Percentiles rank a stretch among this genome's conserved stretches.
phyloP scores from a whole-genome alignment of 2,329 filamentous ascomycete species.

The Fusarium incarnatum region DNA sequence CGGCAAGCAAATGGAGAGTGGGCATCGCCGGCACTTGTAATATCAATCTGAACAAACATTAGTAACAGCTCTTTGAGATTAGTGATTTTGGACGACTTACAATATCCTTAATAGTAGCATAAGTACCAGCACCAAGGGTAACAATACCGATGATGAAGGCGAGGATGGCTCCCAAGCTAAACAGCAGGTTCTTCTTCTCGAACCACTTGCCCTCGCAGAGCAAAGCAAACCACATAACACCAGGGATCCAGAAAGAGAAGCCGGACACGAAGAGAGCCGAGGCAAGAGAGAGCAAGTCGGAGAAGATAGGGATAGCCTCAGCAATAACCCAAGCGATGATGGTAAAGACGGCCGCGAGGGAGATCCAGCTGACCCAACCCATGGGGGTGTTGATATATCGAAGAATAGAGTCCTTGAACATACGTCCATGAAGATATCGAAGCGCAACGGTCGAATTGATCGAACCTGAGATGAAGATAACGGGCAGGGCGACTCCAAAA shows the following conservation, averaged over 20 bases:
- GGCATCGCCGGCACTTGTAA: conserved; percentile 31
- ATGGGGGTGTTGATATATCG: conserved; percentile 35
- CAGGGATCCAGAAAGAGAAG: conserved; percentile 37
- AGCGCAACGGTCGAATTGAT: conserved; percentile 38
- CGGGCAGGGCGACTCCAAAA: conserved; percentile 74
- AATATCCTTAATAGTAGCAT: conserved; percentile 40
- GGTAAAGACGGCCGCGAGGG: conserved; percentile 28
- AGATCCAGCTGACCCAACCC: conserved; percentile 39
- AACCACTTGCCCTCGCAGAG: conserved; percentile 38
- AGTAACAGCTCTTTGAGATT: not conserved
- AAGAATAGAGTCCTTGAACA: conserved; percentile 36
- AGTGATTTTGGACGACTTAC: not conserved
- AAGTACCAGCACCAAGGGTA: conserved; percentile 37
- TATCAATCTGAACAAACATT: conserved; percentile 17
- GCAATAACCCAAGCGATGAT: conserved; percentile 38
- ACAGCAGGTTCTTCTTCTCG: conserved; percentile 31
- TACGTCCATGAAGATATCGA: conserved; percentile 37
- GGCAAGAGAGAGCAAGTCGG: conserved; percentile 32
- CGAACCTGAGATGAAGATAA: conserved; percentile 50
- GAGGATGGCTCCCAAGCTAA: conserved; percentile 33
- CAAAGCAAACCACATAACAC: conserved; percentile 36
- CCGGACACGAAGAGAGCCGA: conserved; percentile 36
- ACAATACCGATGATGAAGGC: conserved; percentile 37
- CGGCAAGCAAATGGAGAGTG: conserved; percentile 43
- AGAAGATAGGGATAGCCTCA: conserved; percentile 38